phyloP scores from a whole-genome alignment of 331 rosid genomes.

The Acacia concinna region DNA sequence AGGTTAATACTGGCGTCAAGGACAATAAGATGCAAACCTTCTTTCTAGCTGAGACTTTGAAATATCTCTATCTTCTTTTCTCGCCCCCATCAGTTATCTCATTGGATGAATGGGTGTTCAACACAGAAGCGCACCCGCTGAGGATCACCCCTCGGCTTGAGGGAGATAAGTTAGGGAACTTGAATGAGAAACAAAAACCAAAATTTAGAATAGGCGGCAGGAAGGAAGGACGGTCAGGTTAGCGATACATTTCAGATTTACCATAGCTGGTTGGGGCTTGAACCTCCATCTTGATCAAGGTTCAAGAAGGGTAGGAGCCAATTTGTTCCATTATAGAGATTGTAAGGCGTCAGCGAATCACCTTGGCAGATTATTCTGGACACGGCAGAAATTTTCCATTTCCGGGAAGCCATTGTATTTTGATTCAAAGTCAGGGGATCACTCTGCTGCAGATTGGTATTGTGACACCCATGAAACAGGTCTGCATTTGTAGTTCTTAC shows the following conservation, averaged over 20 bases:
- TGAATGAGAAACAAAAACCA: conserved; percentile 45
- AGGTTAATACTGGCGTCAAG: conserved; percentile 87
- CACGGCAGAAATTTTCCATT: neutral
- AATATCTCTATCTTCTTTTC: conserved; percentile 89
- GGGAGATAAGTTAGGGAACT: conserved; percentile 34
- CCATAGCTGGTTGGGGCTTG: conserved; percentile 32
- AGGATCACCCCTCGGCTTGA: conserved; percentile 58
- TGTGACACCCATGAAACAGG: conserved; percentile 32
- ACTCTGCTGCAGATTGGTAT: conserved; percentile 27
- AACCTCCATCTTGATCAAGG: conserved; percentile 31
- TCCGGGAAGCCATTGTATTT: neutral
- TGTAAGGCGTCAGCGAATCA: conserved; percentile 29
- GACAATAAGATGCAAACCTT: conserved; percentile 98
- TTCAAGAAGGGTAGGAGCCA: conserved; percentile 24
- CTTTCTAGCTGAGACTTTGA: conserved; percentile 97
- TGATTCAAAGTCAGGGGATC: conserved; percentile 21
- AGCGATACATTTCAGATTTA: conserved; percentile 30
- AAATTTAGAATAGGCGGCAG: conserved; percentile 59
- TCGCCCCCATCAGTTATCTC: conserved; percentile 90
- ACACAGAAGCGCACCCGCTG: conserved; percentile 97
- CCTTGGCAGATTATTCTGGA: neutral
- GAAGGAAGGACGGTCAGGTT: conserved; percentile 73
- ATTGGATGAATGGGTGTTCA: conserved; percentile 96
- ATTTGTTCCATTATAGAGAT: conserved; percentile 34
- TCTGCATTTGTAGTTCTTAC: conserved; percentile 23